Base-by-base conservation (phyloP, 495 filamentous ascomycete genomes). In the Penicillium atrosanguineum region DNA sequence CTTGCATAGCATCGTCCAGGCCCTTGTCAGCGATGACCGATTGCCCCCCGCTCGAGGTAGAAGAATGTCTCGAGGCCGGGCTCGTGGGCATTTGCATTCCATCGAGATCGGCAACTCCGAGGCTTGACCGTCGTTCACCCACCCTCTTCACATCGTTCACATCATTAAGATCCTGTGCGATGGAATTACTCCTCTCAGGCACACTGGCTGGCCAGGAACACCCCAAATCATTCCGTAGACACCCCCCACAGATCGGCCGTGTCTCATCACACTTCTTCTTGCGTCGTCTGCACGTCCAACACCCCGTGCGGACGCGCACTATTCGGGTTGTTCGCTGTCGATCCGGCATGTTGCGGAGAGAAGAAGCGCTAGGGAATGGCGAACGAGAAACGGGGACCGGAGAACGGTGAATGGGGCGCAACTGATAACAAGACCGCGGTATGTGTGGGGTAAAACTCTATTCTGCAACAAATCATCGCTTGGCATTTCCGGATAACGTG, bases 181-280 rank as follows among this genome's bases (percentile, higher is more conserved):
- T 46, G 5, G 65, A 52, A 46, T 51, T 52, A 18, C 51, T 47
- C 26, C 46, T 59, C 25, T 57, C 57, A 3, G 62, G 58, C 18
- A 67, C 37, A 19, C 37, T 59, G 7, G 60, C 45, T 4, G 69
- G 68, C 69, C 69, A 72, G n/a, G 59, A 48, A 47, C 69, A 72
- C 19, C 41, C 56, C 4, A 71, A 53, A 25, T 69, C 64, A 52
- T 72, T 64, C 28, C 61, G 61, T 40, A 53, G 65, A 73, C 84
- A 72, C 25, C 69, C 69, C 15, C 81, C 79, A 83, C 89, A 94
- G 34, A 79, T 73, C 34, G 91, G 90, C 54, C 87, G 89, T 12
- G 80, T 75, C 73, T 94, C 90, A 63, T 94, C 90, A 70, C 90
- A 95, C 76, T 95, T 95, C 83, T 94, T 96, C 75, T 94, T 94